Evolutionary conservation across 345 rosid genomes (phyloP), one percentile per base, ranked within the genome.

Genomic region (Alliaria petiolata): DNA sequence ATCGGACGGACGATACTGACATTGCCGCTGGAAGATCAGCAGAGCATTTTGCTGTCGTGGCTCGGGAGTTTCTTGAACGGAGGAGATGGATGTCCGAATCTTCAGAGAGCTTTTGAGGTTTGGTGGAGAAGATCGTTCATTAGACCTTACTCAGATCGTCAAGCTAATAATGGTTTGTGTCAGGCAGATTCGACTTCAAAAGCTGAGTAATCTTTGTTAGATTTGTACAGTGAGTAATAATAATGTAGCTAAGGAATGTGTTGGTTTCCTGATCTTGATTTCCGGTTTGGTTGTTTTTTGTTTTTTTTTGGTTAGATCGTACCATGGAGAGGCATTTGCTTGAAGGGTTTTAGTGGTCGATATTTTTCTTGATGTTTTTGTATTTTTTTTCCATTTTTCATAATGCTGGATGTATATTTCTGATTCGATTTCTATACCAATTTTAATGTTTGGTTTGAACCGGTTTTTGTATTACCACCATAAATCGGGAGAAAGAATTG

Each of bases 91-190:
- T 95, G 99, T 85, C 99, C 99, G 3, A 95, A 95, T 81, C 93
- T 95, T 64, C 99, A 87, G 66, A 80, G 89, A 83, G 96, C 99
- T 30, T 95, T 95, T 22, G 93, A 95, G 83, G 99, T 95, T 46
- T 95, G 99, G 99, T 95, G 99, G 99, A 87, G 99, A 6, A 64
- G 99, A 63, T 83, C 99, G 5, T 95, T 95, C 68, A 76, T 91
- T 55, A 84, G 91, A 72, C 97, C 99, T n/a, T 85, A 84, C 61
- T 78, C 70, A 6, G 67, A 76, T 76, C 80, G 76, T 64, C 71
- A 68, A 6, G 45, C 22, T 39, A 68, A 14, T 39, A 68, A 36
- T 60, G 12, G 66, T 53, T 56, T 42, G 38, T 16, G 44, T 62
- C 65, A 69, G 22, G 38, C 75, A 31, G 79, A 76, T 15, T 69